phyloP scores from a whole-genome alignment of 768 basidiomycete genomes.

The Exsudoporus frostii region DNA sequence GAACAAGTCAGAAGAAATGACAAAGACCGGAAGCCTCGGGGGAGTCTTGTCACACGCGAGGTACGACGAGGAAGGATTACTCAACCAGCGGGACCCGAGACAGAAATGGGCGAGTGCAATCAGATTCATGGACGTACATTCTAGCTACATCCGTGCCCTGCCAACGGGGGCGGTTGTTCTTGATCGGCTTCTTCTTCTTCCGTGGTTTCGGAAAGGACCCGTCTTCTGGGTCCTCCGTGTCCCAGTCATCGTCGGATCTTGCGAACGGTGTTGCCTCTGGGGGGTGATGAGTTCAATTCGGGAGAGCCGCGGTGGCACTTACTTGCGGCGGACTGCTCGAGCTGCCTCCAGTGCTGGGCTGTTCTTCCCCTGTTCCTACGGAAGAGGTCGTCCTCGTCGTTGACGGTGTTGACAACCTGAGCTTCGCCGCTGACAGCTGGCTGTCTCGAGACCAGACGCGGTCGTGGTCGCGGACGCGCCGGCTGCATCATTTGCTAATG shows the following conservation, averaged over 20 bases:
- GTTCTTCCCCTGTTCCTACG: slow-evolving; percentile 63
- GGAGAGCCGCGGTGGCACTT: slow-evolving; percentile 10
- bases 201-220: slow-evolving; percentile 35
- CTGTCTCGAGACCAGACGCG: slow-evolving; percentile 39
- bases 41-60: not conserved
- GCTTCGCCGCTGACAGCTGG: slow-evolving; percentile 2
- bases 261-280: slow-evolving; percentile 24
- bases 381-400: slow-evolving; percentile 68
- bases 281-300: slow-evolving; percentile 2
- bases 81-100: not conserved
- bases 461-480: slow-evolving; percentile 49
- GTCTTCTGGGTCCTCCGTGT: slow-evolving; percentile 10
- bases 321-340: slow-evolving; percentile 61
- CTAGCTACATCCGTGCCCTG: slow-evolving; percentile 37
- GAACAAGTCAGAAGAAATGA: slow-evolving; percentile 8
- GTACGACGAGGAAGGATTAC: not conserved
- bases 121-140: slow-evolving; percentile 36
- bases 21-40: slow-evolving; percentile 10
- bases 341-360: slow-evolving; percentile 52
- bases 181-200: slow-evolving; percentile 38
- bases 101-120: not conserved
- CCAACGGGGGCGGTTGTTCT: slow-evolving; percentile 39
- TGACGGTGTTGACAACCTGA: slow-evolving; percentile 12
- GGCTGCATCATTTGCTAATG: slow-evolving; percentile 20
- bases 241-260: slow-evolving; percentile 23